Evolutionary conservation across 805 yeast genomes (phyloP).

Genomic region (Starmerella potacharoeniae): DNA sequence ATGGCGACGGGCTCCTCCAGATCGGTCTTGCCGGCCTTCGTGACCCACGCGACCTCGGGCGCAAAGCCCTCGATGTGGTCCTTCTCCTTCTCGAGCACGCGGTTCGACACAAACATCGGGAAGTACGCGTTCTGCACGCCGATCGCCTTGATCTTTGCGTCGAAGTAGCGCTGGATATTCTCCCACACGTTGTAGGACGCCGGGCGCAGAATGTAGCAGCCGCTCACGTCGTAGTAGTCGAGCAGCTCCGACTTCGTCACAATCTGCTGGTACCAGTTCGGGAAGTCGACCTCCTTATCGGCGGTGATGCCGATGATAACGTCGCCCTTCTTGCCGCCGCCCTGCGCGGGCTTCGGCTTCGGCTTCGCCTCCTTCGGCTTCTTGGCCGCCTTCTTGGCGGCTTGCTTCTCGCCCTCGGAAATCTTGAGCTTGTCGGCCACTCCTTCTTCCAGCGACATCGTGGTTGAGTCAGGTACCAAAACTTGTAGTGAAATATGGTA

Average conservation of each 20-base stretch:
- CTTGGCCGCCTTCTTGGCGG: conserved; percentile 62
- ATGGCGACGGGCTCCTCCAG: conserved; percentile 97
- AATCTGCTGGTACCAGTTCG: conserved; percentile 96
- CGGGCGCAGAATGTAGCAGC: conserved; percentile 96
- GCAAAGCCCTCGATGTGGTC: conserved; percentile 99
- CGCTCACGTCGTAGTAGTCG: conserved; percentile 97
- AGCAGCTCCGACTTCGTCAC: conserved; percentile 95
- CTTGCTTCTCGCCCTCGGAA: conserved; percentile 49
- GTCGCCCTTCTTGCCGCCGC: conserved; percentile 22
- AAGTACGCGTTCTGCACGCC: conserved; percentile 94
- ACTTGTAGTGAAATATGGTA: background rate
- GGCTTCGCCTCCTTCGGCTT: conserved; percentile 41
- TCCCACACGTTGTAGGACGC: conserved; percentile 94
- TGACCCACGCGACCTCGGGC: conserved; percentile 99
- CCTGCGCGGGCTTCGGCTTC: conserved; percentile 4
- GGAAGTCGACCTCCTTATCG: conserved; percentile 81
- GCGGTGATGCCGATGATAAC: conserved; percentile 74
- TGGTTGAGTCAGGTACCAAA: background rate
- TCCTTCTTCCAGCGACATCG: conserved; percentile 16
- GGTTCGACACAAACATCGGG: conserved; percentile 95
- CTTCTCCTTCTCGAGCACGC: conserved; percentile 91
- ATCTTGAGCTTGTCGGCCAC: conserved; percentile 13
- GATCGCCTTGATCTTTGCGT: conserved; percentile 62
- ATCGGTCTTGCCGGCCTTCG: conserved; percentile 87
- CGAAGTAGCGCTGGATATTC: conserved; percentile 77